A percentile compares a stretch with the other conserved stretches of the same genome.
These are phyloP conservation scores for Aspergillus novoparasiticus DNA, from an alignment of 2,329 filamentous ascomycete species.

Conservation along the genomic window DNA sequence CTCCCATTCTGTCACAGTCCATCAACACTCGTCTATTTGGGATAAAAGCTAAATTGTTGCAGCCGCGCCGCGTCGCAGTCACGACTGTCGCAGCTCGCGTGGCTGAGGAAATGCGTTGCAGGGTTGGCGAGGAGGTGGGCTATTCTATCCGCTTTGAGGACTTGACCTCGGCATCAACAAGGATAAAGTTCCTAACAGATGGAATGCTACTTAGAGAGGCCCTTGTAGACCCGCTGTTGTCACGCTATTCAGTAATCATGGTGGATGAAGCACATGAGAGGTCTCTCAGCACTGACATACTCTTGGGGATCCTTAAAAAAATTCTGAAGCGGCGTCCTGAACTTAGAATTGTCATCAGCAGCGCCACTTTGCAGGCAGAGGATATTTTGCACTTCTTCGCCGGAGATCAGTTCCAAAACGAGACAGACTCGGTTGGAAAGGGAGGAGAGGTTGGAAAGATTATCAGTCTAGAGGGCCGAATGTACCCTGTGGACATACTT, in stretches of 20 bases:
- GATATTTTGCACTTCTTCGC: conserved; percentile 80
- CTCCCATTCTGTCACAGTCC: conserved; percentile 26
- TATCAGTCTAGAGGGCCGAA: conserved; percentile 82
- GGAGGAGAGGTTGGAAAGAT: conserved; percentile 62
- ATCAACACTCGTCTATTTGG: neutral
- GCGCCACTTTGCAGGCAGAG: conserved; percentile 88
- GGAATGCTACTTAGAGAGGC: conserved; percentile 89
- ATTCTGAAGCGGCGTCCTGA: conserved; percentile 79
- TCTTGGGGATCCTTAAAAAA: conserved; percentile 89
- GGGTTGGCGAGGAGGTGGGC: conserved; percentile 85
- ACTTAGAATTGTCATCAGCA: conserved; percentile 85
- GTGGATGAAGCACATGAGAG: conserved; percentile 96
- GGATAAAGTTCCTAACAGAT: conserved; percentile 95
- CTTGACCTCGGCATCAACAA: conserved; percentile 79
- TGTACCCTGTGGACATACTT: conserved; percentile 84
- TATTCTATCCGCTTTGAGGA: conserved; percentile 94
- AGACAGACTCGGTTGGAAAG: conserved; percentile 35
- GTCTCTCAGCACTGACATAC: conserved; percentile 86
- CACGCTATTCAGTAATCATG: conserved; percentile 93
- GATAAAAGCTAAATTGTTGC: conserved; percentile 17
- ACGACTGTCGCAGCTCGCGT: conserved; percentile 87
- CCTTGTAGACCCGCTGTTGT: conserved; percentile 86
- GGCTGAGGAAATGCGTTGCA: conserved; percentile 83
- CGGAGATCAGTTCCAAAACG: conserved; percentile 44
- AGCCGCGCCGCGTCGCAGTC: conserved; percentile 88